A percentile compares a stretch with the other conserved stretches of the same genome.
Evolutionary conservation across 164 flowering plant genomes (phyloP).

Genomic region (Protea cynaroides): DNA sequence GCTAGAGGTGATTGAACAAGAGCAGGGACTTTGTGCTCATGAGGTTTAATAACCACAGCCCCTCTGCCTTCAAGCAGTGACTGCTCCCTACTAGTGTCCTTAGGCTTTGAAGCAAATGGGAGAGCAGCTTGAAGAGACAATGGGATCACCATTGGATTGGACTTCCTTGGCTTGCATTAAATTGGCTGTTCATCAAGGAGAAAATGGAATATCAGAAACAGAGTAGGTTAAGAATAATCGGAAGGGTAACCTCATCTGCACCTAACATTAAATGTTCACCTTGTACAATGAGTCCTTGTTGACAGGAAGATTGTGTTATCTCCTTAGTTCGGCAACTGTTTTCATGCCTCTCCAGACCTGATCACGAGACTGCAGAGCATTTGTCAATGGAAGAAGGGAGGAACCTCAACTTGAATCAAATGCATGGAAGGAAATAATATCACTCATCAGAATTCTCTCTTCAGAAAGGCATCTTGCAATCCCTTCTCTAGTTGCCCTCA

Average conservation of each 20-base stretch:
- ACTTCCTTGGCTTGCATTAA: slow-evolving; percentile 80
- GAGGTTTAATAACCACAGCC: slow-evolving; percentile 82
- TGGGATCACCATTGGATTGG: slow-evolving; percentile 82
- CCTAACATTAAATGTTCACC: slow-evolving; percentile 28
- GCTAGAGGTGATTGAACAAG: slow-evolving; percentile 63
- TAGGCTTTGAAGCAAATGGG: slow-evolving; percentile 93
- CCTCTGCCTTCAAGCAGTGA: slow-evolving; percentile 46
- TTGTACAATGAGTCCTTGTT: slow-evolving; percentile 92
- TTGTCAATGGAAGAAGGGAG: slow-evolving; percentile 64
- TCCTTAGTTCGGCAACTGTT: slow-evolving; percentile 75
- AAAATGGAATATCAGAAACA: neutral
- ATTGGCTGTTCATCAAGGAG: slow-evolving; percentile 42
- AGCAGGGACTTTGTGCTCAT: slow-evolving; percentile 47
- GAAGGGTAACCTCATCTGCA: neutral
- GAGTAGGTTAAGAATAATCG: neutral
- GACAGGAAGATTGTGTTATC: slow-evolving; percentile 64
- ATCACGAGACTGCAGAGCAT: slow-evolving; percentile 78
- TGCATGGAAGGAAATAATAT: slow-evolving; percentile 80
- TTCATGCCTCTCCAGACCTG: slow-evolving; percentile 86
- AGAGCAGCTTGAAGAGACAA: slow-evolving; percentile 63
- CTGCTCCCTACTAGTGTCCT: slow-evolving; percentile 34
- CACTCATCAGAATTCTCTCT: slow-evolving; percentile 89
- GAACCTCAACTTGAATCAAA: slow-evolving; percentile 87
- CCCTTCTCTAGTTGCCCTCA: slow-evolving; percentile 63
- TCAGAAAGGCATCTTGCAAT: slow-evolving; percentile 98